Base-by-base conservation (phyloP, 805 yeast species). In the Spathaspora sp. region DNA sequence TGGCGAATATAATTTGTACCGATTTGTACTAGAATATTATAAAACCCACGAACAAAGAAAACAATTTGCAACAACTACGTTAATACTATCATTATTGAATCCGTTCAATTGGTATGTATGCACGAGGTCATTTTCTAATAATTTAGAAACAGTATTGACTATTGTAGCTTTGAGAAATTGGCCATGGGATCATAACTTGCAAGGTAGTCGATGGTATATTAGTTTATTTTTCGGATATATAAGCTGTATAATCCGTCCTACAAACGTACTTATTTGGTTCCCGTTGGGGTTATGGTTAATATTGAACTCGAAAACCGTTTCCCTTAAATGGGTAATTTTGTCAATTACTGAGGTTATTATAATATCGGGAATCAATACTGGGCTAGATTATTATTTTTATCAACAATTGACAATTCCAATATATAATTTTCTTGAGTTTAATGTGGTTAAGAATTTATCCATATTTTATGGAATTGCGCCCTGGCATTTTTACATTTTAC, bases 51-150 rank as follows among this genome's bases (percentile, higher is more conserved):
- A 66, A 49, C 18, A 35, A 35, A 35, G 17, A 8, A 66, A 61
- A 45, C 38, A 31, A 11, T 38, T 76, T 10, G 76, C 87, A 0
- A 61, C 68, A 26, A 54, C 70, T 44, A 73, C 83, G 0, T 64
- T 87, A 20, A 40, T 70, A 0, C 58, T 85, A 23, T 82, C 90
- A 26, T 56, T 89, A 2, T 59, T 73, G 1, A 86, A 89, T 45
- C 83, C 87, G 2, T 93, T 90, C 77, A 90, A 91, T 64, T 89
- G 93, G 86, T 89, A 79, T 67, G 76, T 85, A 42, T 74, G 82
- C 40, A 85, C 96, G 1, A 77, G 99, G 55, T 83, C 97, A 1
- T 94, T 94, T 63, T 82, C 96, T 48, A 94, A 93, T 61, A 81
- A 87, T 17, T 72, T 91, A 48, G 99, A 94, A 65, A 78, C 86